phyloP scores from a whole-genome alignment of 352 stramenopile species.

The Phytophthora syringae region DNA sequence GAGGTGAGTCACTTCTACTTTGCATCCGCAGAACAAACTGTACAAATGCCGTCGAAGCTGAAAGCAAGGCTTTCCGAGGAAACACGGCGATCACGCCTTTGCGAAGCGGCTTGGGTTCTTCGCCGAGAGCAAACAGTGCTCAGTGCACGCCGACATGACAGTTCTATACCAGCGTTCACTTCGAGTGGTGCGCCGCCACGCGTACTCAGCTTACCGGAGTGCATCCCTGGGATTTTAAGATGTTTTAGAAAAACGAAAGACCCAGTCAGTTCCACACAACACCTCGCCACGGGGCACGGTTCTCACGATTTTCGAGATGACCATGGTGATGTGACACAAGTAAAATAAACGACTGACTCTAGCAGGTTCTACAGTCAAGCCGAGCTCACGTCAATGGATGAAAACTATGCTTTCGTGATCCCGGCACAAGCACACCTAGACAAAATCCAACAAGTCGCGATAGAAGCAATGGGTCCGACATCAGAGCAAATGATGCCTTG shows the following conservation, averaged over 20 bases:
- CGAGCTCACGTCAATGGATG: background rate
- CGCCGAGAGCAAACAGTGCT: background rate
- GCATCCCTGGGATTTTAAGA: background rate
- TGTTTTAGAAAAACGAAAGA: background rate
- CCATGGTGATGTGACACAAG: too few species aligned
- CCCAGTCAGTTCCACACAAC: too few species aligned
- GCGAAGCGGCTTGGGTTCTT: background rate
- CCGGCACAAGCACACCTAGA: background rate
- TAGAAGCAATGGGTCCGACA: background rate
- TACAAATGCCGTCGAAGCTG: background rate
- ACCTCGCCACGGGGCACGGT: too few species aligned
- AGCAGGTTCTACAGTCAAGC: too few species aligned
- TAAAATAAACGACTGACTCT: too few species aligned
- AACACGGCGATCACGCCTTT: background rate
- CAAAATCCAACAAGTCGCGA: background rate
- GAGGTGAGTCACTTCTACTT: too few species aligned
- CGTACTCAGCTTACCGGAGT: background rate
- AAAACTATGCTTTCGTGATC: background rate
- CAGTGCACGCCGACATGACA: background rate
- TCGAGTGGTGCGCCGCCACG: background rate
- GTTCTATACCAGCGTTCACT: background rate
- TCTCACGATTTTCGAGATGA: too few species aligned
- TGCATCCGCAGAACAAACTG: too few species aligned
- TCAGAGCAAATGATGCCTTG: background rate
- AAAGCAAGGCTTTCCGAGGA: background rate